Conservation (phyloP, 2,329 filamentous ascomycete species). For the Aspergillus cejpii region DNA sequence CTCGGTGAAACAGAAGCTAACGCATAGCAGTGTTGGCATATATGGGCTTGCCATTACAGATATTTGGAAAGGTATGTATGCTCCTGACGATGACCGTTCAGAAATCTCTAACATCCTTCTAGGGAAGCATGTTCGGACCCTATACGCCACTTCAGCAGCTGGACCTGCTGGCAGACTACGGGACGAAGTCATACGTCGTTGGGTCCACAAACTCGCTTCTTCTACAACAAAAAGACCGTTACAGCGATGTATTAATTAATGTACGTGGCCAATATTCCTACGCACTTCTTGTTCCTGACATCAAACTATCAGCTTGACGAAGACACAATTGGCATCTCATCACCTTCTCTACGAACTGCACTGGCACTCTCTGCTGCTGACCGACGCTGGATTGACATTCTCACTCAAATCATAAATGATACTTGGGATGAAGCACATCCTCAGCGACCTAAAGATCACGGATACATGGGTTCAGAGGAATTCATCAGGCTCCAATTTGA, state of each 20-base stretch:
- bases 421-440: slow-evolving; percentile 95
- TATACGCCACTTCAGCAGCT: slow-evolving; percentile 96
- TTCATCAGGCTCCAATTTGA: slow-evolving; percentile 97
- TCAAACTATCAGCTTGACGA: slow-evolving; percentile 61
- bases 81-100: slow-evolving; percentile 48
- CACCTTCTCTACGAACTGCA: slow-evolving; percentile 66
- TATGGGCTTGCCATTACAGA: slow-evolving; percentile 88
- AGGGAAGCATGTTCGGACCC: slow-evolving; percentile 90
- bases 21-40: slow-evolving; percentile 63
- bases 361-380: slow-evolving; percentile 77
- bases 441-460: slow-evolving; percentile 82
- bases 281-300: not conserved
- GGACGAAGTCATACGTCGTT: slow-evolving; percentile 95
- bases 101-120: slow-evolving; percentile 19
- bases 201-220: slow-evolving; percentile 94
- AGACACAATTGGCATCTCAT: slow-evolving; percentile 74
- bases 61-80: slow-evolving; percentile 76
- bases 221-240: slow-evolving; percentile 87
- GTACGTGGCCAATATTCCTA: slow-evolving; percentile 26
- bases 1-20: slow-evolving; percentile 17
- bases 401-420: slow-evolving; percentile 87
- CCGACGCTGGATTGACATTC: slow-evolving; percentile 90
- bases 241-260: slow-evolving; percentile 94
- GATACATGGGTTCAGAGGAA: slow-evolving; percentile 91
- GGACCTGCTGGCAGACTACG: slow-evolving; percentile 84